Evolutionary conservation across 192 early-diverging fungal species (phyloP).

Genomic region (Chytriomyces sp.): DNA sequence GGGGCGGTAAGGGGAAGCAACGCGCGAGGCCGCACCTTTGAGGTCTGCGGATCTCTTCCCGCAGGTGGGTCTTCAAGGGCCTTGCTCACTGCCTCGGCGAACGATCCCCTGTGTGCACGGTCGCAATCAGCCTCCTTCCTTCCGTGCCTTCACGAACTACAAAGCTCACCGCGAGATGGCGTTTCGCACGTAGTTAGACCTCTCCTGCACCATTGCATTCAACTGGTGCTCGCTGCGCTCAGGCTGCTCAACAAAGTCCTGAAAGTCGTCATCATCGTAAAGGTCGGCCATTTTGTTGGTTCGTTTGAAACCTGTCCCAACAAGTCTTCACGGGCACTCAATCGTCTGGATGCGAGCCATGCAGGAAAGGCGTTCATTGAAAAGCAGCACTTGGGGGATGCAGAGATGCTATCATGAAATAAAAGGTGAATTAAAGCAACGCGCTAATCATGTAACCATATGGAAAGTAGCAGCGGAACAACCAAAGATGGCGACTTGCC

Average conservation of each 20-base stretch:
- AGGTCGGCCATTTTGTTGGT: constrained; percentile 34
- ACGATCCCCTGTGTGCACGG: constrained; percentile 25
- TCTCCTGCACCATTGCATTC: constrained; percentile 58
- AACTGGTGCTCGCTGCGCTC: constrained; percentile 33
- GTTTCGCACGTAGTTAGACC: constrained; percentile 64
- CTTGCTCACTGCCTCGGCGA: constrained; percentile 34
- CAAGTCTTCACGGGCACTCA: too few relatives aligned
- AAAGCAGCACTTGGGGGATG: too few relatives aligned
- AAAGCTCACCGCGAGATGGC: constrained; percentile 63
- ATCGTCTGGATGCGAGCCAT: too few relatives aligned
- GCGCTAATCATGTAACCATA: too few relatives aligned
- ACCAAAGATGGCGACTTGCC: too few relatives aligned
- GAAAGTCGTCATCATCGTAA: constrained; percentile 51
- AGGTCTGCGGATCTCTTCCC: constrained; percentile 31
- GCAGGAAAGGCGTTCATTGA: too few relatives aligned
- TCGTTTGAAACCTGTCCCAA: too few relatives aligned
- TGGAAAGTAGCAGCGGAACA: too few relatives aligned
- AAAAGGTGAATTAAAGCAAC: too few relatives aligned
- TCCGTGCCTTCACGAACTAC: neutral
- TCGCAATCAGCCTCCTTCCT: neutral
- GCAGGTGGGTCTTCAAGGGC: constrained; percentile 44
- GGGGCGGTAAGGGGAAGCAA: constrained; percentile 15
- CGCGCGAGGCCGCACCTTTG: constrained; percentile 29
- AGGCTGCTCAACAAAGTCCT: constrained; percentile 54
- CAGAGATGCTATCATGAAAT: too few relatives aligned